Percentiles rank a stretch among this genome's conserved stretches.
Evolutionary conservation across 2,329 filamentous ascomycete genomes (phyloP).

Genomic region (Monilinia fructigena): DNA sequence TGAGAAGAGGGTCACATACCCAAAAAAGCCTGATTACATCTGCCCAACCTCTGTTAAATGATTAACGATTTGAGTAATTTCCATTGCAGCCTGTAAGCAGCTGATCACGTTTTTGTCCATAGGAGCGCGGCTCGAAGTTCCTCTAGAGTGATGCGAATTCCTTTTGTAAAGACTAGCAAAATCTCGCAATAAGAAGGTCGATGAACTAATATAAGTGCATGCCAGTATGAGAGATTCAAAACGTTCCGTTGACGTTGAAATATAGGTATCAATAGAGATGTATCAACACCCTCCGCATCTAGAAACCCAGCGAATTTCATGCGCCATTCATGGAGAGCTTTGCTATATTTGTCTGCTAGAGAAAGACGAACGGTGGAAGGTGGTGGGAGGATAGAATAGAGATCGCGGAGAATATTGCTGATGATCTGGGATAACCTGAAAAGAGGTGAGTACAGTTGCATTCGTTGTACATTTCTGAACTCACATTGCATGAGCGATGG

Average conservation of each 20-base stretch:
- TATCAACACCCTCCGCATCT: constrained; percentile 44
- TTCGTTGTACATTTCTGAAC: background rate
- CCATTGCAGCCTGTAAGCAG: constrained; percentile 45
- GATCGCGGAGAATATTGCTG: constrained; percentile 45
- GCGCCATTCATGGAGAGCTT: constrained; percentile 48
- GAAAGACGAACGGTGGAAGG: constrained; percentile 38
- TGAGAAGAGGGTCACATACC: constrained; percentile 35
- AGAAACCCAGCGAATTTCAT: constrained; percentile 47
- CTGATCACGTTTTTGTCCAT: constrained; percentile 37
- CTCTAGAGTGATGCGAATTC: constrained; percentile 18
- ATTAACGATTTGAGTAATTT: constrained; percentile 44
- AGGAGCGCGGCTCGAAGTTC: constrained; percentile 20
- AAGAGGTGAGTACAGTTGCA: background rate
- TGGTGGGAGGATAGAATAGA: constrained; percentile 44
- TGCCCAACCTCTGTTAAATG: constrained; percentile 41
- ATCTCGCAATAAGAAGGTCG: constrained; percentile 40
- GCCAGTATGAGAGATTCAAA: constrained; percentile 41
- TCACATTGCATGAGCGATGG: constrained; percentile 47
- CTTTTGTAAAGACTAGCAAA: constrained; percentile 33
- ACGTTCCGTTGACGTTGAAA: constrained; percentile 47
- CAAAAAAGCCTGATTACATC: constrained; percentile 46
- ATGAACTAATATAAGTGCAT: constrained; percentile 41
- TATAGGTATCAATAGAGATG: constrained; percentile 47
- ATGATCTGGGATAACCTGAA: constrained; percentile 46
- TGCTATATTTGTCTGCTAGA: constrained; percentile 45